These are phyloP conservation scores for Cordyceps farinosa DNA, from an alignment of 2,329 filamentous ascomycete species.

Conservation along the genomic window DNA sequence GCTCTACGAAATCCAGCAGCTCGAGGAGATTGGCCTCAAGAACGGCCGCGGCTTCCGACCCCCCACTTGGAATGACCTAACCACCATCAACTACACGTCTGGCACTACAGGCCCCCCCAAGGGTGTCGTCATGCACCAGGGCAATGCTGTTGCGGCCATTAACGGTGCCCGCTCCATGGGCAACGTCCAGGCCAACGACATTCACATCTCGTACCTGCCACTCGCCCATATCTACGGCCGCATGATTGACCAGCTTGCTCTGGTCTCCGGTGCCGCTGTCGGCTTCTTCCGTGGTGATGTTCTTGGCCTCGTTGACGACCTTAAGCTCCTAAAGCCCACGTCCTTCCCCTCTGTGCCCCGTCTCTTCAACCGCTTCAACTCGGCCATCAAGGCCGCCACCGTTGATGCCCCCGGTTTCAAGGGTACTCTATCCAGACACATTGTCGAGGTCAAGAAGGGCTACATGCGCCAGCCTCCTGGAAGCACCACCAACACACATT, in stretches of 20 bases:
- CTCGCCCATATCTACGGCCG: conserved; percentile 93
- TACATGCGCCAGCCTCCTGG: conserved; percentile 68
- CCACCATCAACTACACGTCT: conserved; percentile 75
- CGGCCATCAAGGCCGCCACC: conserved; percentile 75
- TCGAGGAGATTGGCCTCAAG: conserved; percentile 75
- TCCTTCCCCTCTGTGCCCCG: conserved; percentile 85
- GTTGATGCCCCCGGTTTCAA: conserved; percentile 75
- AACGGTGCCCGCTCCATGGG: conserved; percentile 56
- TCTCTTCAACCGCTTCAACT: conserved; percentile 86
- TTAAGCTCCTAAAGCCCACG: conserved; percentile 82
- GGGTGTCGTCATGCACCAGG: conserved; percentile 62
- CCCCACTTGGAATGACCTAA: conserved; percentile 71
- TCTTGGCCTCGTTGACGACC: conserved; percentile 78
- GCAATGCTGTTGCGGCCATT: conserved; percentile 74
- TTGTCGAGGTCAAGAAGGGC: conserved; percentile 76
- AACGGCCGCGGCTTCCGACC: conserved; percentile 68
- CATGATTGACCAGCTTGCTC: conserved; percentile 72
- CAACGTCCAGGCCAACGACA: conserved; percentile 52
- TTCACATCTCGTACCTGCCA: conserved; percentile 82
- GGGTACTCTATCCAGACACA: conserved; percentile 75
- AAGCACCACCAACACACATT: conserved; percentile 72
- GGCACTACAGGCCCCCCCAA: conserved; percentile 58
- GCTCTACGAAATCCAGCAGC: conserved; percentile 74
- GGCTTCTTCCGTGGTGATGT: conserved; percentile 98
- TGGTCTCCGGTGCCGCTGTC: conserved; percentile 69